Base-by-base conservation (phyloP, 176 grass and related monocot genomes). In the Carex kokanica region DNA sequence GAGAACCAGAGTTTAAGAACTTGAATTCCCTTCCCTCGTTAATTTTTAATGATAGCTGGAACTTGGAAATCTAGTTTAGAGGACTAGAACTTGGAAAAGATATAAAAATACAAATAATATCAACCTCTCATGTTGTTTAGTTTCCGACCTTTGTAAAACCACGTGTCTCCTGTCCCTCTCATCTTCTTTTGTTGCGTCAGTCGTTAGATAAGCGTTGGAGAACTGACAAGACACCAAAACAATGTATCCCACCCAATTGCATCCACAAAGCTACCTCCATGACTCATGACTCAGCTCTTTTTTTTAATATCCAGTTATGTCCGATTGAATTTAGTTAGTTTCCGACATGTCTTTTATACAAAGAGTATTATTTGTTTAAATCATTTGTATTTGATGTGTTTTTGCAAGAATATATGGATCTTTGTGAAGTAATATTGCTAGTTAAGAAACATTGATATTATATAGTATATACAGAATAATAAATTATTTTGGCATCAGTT, bases 91-190 rank as follows among this genome's bases (percentile, higher is more conserved):
- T 59, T n/a, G 17, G 21, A 45, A 43, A 23, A 16, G 9, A 23
- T 40, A 41, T 47, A 74, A 47, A 23, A 58, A 32, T 60, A 58
- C 25, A 56, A 56, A 29, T 32, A 79, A 40, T 45, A 62, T 47
- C 1, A 45, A 21, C 6, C 2, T 77, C 18, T 77, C 9, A 80
- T 61, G 57, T 80, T 60, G 17, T 60, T 41, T 60, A 8, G 38
- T 24, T 81, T 65, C 14, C 54, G 13, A 81, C 34, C 23, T 65
- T 81, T 65, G 79, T 66, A 82, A 82, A 49, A 20, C 80, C 80
- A 82, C 80, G 80, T 82, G 80, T 82, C 45, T 51, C 17, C 60
- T 81, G 80, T 82, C 61, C 8, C 20, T 82, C 32, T 67, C 80
- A 66, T 82, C 53, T 80, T 60, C 41, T 81, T 12, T 60, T 58